Evolutionary conservation across 169 alveolate species (phyloP).

Genomic region (Plasmodium sp.): DNA sequence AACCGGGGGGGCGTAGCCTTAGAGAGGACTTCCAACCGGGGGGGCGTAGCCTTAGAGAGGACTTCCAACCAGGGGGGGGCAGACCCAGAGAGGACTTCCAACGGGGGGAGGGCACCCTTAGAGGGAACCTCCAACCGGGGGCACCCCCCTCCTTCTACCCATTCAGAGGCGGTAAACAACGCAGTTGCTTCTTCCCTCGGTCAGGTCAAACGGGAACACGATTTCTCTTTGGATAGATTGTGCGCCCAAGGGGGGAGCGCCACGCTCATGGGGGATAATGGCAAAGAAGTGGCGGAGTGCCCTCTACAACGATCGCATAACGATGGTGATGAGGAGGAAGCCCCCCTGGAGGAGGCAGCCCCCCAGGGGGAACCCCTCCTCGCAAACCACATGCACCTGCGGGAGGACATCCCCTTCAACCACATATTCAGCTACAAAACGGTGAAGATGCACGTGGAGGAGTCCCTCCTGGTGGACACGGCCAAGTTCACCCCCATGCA

Average conservation of each 20-base stretch:
- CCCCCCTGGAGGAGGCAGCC: neutral
- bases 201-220: neutral
- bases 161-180: too few relatives aligned
- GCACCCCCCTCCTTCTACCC: too few relatives aligned
- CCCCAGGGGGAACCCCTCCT: neutral
- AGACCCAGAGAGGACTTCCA: neutral
- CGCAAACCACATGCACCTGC: neutral
- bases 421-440: slow-evolving; percentile 51
- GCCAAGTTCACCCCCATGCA: slow-evolving; percentile 27
- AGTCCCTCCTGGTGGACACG: slow-evolving; percentile 32
- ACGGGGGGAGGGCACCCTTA: too few relatives aligned
- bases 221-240: neutral
- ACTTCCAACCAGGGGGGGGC: neutral
- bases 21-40: too few relatives aligned
- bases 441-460: slow-evolving; percentile 16
- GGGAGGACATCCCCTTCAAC: slow-evolving; percentile 15
- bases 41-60: neutral
- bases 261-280: neutral
- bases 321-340: neutral
- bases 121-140: too few relatives aligned
- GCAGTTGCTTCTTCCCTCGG: neutral
- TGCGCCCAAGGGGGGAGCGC: neutral
- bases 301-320: neutral
- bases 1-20: too few relatives aligned
- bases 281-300: neutral